Evolutionary conservation across 805 yeast species (phyloP).

Genomic region (Wickerhamiella spandovensis): DNA sequence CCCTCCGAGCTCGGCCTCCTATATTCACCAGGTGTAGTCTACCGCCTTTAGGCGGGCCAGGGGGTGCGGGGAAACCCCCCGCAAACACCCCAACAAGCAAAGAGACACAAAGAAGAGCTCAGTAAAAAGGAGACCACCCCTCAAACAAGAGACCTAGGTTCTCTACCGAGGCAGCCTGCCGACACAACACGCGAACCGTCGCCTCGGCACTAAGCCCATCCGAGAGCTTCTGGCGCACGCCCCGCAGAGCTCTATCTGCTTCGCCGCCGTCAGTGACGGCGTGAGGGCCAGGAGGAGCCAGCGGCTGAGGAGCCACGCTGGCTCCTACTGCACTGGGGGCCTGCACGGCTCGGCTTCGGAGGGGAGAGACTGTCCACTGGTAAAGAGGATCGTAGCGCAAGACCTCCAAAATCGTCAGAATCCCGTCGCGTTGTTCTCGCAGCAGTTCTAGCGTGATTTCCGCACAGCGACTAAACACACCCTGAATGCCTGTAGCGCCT

Average conservation of each 20-base stretch:
- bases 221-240: conserved; percentile 61
- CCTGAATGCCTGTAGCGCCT: conserved; percentile 77
- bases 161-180: conserved; percentile 53
- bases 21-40: too few relatives aligned
- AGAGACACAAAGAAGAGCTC: too few relatives aligned
- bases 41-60: too few relatives aligned
- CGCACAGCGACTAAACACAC: conserved; percentile 58
- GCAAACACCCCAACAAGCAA: too few relatives aligned
- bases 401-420: conserved; percentile 72
- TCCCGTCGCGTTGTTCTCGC: conserved; percentile 50
- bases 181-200: conserved; percentile 63
- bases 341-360: conserved; percentile 29
- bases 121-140: conserved; percentile 28
- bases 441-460: conserved; percentile 61
- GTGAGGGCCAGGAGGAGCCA: neutral
- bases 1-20: neutral
- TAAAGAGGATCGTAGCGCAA: conserved; percentile 86
- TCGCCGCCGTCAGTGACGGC: conserved; percentile 31
- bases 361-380: conserved; percentile 78
- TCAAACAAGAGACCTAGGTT: conserved; percentile 63
- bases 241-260: conserved; percentile 64
- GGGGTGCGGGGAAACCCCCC: too few relatives aligned
- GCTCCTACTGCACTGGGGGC: neutral
- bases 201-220: conserved; percentile 71
- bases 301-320: neutral